A percentile compares a stretch with the other conserved stretches of the same genome.
Evolutionary conservation across 495 filamentous ascomycete species (phyloP).

Genomic region (Neurospora terricola): DNA sequence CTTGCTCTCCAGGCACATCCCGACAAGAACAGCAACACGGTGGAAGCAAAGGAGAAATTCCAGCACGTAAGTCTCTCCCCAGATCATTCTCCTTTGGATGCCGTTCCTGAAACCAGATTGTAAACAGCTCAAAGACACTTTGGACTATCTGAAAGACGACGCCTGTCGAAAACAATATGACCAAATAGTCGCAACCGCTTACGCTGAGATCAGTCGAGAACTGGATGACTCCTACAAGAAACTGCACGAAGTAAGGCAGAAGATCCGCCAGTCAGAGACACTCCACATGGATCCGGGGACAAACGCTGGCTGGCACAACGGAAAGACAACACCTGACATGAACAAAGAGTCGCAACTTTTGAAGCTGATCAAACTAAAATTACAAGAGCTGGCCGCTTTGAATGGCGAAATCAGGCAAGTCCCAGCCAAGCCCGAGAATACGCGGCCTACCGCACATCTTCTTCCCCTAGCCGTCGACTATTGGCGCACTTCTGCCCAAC

Average conservation of each 20-base stretch:
- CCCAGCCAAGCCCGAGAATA: neutral
- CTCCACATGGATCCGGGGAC: neutral
- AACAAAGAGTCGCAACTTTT: neutral
- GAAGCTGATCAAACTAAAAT: neutral
- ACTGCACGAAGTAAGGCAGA: neutral
- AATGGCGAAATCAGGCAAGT: neutral
- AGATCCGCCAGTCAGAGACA: neutral
- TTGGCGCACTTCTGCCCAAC: neutral
- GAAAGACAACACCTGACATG: neutral
- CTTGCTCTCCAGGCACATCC: neutral
- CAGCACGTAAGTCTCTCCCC: neutral
- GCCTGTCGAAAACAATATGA: neutral
- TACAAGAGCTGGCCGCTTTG: neutral
- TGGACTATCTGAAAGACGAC: neutral
- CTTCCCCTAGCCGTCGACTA: neutral
- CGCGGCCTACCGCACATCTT: neutral
- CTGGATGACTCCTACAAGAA: neutral
- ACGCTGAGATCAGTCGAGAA: neutral
- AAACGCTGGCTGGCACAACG: neutral
- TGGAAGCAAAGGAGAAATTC: neutral
- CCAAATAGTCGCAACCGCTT: neutral
- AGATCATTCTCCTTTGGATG: neutral
- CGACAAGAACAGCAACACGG: neutral
- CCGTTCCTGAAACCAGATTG: neutral
- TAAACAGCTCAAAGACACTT: neutral